These are phyloP conservation scores for Spergularia azorica DNA, from an alignment of 179 eudicot species.

Conservation along the genomic window DNA sequence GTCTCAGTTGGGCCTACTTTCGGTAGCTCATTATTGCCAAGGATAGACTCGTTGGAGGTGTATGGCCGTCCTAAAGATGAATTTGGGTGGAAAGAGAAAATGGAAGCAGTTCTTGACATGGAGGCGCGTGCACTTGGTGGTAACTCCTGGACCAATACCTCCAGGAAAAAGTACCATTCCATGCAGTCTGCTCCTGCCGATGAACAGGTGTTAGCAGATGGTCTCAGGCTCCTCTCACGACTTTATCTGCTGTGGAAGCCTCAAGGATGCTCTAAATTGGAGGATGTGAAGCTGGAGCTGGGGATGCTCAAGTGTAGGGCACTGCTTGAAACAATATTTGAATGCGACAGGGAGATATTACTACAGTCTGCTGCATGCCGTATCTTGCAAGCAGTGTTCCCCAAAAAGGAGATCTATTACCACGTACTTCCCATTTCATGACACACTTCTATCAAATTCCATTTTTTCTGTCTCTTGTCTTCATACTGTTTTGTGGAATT, in stretches of 20 bases:
- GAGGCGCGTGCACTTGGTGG: constrained; percentile 88
- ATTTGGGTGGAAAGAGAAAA: constrained; percentile 99
- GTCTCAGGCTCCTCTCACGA: constrained; percentile 84
- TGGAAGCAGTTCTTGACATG: constrained; percentile 96
- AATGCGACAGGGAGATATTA: constrained; percentile 90
- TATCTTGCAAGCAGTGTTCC: constrained; percentile 87
- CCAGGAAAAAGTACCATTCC: constrained; percentile 62
- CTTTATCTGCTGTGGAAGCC: constrained; percentile 62
- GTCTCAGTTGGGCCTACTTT: constrained; percentile 80
- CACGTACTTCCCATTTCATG: constrained; percentile 47
- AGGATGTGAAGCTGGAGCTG: constrained; percentile 61
- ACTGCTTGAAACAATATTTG: constrained; percentile 80
- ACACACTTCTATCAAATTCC: constrained; percentile 10
- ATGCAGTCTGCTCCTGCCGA: constrained; percentile 70
- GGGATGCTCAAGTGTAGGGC: constrained; percentile 72
- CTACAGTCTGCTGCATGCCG: constrained; percentile 90
- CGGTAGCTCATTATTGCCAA: constrained; percentile 74
- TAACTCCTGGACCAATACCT: constrained; percentile 60
- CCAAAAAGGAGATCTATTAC: constrained; percentile 77
- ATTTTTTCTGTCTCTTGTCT: constrained; percentile 14
- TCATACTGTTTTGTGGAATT: neutral
- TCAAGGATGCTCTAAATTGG: constrained; percentile 49
- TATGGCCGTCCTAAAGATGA: constrained; percentile 99
- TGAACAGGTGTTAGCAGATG: constrained; percentile 94
- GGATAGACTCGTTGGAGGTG: constrained; percentile 92